Evolutionary conservation across 805 yeast genomes (phyloP).

Genomic region (Candida patagonica): DNA sequence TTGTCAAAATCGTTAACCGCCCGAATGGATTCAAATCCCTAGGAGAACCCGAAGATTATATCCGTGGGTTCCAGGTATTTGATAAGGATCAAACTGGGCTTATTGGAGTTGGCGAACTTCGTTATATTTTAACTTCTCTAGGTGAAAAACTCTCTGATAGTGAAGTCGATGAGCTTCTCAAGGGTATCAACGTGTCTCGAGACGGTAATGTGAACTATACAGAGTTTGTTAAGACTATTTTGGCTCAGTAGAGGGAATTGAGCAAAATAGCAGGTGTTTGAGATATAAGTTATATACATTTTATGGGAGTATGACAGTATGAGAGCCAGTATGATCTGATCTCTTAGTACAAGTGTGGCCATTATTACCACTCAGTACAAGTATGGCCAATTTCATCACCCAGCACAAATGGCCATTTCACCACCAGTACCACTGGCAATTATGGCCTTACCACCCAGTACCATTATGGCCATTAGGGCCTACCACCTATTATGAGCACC

Average conservation of each 20-base stretch:
- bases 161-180: conserved; percentile 92
- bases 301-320: too few relatives aligned
- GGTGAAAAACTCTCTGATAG: conserved; percentile 88
- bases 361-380: too few relatives aligned
- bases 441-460: too few relatives aligned
- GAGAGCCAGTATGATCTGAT: too few relatives aligned
- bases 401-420: too few relatives aligned
- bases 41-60: conserved; percentile 87
- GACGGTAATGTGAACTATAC: conserved; percentile 94
- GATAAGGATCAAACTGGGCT: conserved; percentile 94
- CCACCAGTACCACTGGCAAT: too few relatives aligned
- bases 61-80: conserved; percentile 93
- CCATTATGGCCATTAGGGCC: too few relatives aligned
- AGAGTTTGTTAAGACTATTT: conserved; percentile 81
- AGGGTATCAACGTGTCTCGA: conserved; percentile 87
- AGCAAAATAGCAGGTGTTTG: too few relatives aligned
- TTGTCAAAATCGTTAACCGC: conserved; percentile 66
- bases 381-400: too few relatives aligned
- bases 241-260: conserved; percentile 55
- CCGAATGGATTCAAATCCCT: conserved; percentile 82
- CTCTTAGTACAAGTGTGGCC: too few relatives aligned
- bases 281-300: too few relatives aligned
- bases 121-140: conserved; percentile 88
- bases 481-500: too few relatives aligned
- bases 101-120: conserved; percentile 93